These are phyloP conservation scores for Apocynum venetum DNA, from an alignment of 257 asterid species.

Conservation along the genomic window DNA sequence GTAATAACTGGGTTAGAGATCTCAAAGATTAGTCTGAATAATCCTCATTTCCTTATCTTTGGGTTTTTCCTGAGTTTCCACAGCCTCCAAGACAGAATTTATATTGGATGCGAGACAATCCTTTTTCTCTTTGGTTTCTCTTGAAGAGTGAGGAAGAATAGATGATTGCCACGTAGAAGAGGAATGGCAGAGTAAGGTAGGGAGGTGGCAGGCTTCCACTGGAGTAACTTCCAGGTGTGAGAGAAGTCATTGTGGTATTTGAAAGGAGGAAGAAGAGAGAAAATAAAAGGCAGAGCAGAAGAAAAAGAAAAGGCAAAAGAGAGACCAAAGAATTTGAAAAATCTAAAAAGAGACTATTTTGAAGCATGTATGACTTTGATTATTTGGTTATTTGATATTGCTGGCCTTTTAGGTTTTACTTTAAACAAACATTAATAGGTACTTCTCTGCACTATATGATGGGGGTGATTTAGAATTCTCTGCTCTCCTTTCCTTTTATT, in stretches of 20 bases:
- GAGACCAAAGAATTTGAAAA: background rate
- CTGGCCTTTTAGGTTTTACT: background rate
- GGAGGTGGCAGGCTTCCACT: background rate
- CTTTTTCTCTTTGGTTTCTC: background rate
- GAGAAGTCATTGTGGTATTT: background rate
- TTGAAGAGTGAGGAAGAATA: background rate
- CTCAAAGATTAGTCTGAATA: no score
- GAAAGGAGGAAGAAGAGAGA: background rate
- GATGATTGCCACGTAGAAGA: background rate
- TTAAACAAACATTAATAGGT: background rate
- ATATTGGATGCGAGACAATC: no score
- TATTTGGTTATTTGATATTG: background rate
- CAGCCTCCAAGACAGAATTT: background rate
- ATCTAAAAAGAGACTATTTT: background rate
- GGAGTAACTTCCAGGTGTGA: background rate
- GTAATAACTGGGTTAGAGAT: no score
- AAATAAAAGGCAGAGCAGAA: background rate
- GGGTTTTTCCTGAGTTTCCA: background rate
- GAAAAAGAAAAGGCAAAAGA: background rate
- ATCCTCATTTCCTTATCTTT: background rate
- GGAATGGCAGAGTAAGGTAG: background rate
- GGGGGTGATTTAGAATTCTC: background rate
- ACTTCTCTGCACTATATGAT: background rate
- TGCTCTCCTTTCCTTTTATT: background rate
- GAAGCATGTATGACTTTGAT: background rate